A percentile compares a stretch with the other conserved stretches of the same genome.
Evolutionary conservation across 768 basidiomycete genomes (phyloP).

Genomic region (Suillus bovinus): DNA sequence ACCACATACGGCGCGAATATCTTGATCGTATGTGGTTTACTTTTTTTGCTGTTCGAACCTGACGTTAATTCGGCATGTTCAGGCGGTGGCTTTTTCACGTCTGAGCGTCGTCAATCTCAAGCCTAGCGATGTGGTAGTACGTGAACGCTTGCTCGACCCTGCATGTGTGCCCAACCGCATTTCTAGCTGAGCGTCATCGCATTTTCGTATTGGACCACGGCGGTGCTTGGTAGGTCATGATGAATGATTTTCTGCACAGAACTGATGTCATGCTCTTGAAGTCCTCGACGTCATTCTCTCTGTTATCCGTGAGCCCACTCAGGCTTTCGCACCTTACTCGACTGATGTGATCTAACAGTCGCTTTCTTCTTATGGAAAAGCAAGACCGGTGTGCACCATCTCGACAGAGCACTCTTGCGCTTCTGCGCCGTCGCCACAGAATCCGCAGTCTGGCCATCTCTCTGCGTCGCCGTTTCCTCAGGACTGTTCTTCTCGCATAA

Average conservation of each 20-base stretch:
- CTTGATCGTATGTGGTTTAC: constrained; percentile 32
- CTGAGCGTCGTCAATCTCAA: neutral
- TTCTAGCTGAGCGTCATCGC: constrained; percentile 34
- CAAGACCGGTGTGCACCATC: constrained; percentile 29
- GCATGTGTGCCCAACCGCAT: neutral
- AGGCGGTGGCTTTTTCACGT: neutral
- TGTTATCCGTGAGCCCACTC: constrained; percentile 33
- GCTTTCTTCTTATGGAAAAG: constrained; percentile 43
- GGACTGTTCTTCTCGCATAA: constrained; percentile 31
- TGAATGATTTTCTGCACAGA: neutral
- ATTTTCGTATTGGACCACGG: constrained; percentile 49
- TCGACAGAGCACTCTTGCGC: constrained; percentile 40
- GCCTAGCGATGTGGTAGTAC: neutral
- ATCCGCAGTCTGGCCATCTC: constrained; percentile 36
- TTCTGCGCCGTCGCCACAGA: constrained; percentile 43
- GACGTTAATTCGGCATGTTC: neutral
- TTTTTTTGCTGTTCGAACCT: neutral
- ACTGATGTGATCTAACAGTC: constrained; percentile 28
- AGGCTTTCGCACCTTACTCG: neutral
- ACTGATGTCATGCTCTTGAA: constrained; percentile 13
- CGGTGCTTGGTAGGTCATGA: constrained; percentile 36
- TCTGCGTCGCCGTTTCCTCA: constrained; percentile 33
- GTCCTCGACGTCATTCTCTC: constrained; percentile 44
- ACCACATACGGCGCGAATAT: constrained; percentile 40
- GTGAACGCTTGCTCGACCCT: neutral